Conservation (phyloP, 345 rosid genomes). For the Gossypium bickii region DNA sequence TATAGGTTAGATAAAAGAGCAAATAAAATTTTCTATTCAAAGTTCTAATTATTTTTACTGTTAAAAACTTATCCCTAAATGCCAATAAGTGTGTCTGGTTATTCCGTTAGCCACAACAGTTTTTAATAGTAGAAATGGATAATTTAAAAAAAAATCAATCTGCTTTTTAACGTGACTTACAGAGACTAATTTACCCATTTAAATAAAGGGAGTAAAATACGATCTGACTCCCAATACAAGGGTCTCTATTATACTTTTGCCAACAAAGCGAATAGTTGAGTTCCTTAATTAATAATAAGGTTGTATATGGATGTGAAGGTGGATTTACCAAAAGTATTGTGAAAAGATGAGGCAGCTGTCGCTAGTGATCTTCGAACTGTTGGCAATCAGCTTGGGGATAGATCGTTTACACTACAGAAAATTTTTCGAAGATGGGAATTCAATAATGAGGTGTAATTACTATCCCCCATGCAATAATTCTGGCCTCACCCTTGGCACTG, state of each 20-base stretch:
- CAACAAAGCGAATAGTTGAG: no score
- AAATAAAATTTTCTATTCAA: no score
- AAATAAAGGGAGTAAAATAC: no score
- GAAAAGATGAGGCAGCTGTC: constrained; percentile 44
- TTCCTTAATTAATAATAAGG: not conserved
- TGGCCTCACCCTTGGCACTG: constrained; percentile 64
- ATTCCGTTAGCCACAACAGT: no score
- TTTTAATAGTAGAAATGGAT: no score
- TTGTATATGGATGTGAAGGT: constrained; percentile 21
- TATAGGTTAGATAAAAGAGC: no score
- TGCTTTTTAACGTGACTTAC: no score
- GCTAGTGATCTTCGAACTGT: constrained; percentile 34
- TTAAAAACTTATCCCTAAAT: no score
- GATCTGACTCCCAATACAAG: accelerated
- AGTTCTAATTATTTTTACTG: no score
- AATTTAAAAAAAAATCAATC: accelerated
- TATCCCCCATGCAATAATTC: constrained; percentile 65
- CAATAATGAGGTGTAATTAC: constrained; percentile 60
- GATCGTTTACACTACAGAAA: constrained; percentile 30
- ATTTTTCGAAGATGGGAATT: constrained; percentile 47
- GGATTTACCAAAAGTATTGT: constrained; percentile 46
- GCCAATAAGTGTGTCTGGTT: no score
- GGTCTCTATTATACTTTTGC: no score
- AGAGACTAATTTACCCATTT: no score
- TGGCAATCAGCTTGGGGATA: constrained; percentile 48